Conservation (phyloP, 441 rosid species). For the Macaranga tanarius region DNA sequence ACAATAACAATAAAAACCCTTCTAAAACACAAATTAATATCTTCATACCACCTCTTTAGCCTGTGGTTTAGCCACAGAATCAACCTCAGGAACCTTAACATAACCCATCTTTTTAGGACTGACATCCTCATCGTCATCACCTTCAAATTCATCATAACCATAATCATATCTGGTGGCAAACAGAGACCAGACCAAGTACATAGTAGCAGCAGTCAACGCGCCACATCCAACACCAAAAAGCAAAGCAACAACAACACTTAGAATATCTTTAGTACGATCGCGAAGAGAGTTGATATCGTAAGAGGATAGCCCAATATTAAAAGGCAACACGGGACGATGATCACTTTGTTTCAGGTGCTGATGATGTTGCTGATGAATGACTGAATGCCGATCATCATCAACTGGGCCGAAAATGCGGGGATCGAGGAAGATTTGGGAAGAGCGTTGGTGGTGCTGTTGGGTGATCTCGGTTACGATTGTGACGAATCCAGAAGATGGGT, state of each 20-base stretch:
- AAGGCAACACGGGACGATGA: slow-evolving; percentile 7
- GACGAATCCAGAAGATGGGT: slow-evolving; percentile 47
- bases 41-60: slow-evolving; percentile 49
- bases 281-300: slow-evolving; percentile 60
- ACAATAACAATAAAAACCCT: not conserved
- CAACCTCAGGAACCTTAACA: slow-evolving; percentile 55
- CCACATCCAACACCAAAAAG: slow-evolving; percentile 95
- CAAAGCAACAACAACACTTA: slow-evolving; percentile 80
- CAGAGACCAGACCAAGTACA: slow-evolving; percentile 90
- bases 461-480: slow-evolving; percentile 68
- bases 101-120: slow-evolving; percentile 43
- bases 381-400: too few relatives aligned
- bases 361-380: not conserved
- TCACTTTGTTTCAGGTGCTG: not conserved
- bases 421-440: slow-evolving; percentile 25
- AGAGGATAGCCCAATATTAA: slow-evolving; percentile 32
- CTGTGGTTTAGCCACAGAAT: slow-evolving; percentile 31
- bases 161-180: slow-evolving; percentile 39
- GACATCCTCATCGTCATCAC: slow-evolving; percentile 16
- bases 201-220: slow-evolving; percentile 84
- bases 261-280: slow-evolving; percentile 79
- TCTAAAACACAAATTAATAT: slow-evolving; percentile 1
- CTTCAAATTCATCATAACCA: slow-evolving; percentile 19
- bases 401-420: slow-evolving; percentile 23
- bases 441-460: slow-evolving; percentile 31